Base-by-base conservation (phyloP, 2,329 filamentous ascomycete genomes). In the Podosphaera leucotricha region DNA sequence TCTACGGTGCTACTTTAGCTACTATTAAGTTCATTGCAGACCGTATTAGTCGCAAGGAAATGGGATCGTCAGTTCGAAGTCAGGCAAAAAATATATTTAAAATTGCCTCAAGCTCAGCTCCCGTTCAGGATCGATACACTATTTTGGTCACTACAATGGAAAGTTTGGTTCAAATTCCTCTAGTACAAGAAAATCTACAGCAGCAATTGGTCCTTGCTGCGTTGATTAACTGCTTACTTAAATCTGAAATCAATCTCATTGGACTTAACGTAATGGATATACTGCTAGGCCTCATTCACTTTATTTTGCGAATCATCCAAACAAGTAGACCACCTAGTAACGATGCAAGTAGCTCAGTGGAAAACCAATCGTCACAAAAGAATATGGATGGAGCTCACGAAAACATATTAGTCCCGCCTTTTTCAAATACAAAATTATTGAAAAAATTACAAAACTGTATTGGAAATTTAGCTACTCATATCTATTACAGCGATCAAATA, bases 251-350 rank as follows among this genome's bases (percentile, higher is more conserved):
- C 56, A 95, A 94, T 60, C 69, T 95, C 56, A 94, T 98, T 48
- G 90, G 90, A 1, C 66, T 98, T 39, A 94, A 86, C 57, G 80
- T 95, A 43, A 95, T 95, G 77, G 90, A 98, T 58, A 77, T 95
- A 16, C 66, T 95, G 22, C 67, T 92, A 13, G 80, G 84, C 1
- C 67, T 98, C 13, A 73, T 94, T 49, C 78, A 83, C 50, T 84
- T 92, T 56, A 80, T 87, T 57, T 73, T 84, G 52, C 71, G 76
- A 53, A 65, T 92, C 7, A 68, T 93, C 13, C 80, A 83, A 54
- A 67, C 83, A 22, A 63, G 63, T 38, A 63, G 64, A 38, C 47
- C 43, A 43, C 47, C 49, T n/a, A 50, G 46, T 39, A 53, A 53
- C 52, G 61, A 61, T 44, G 59, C 56, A 46, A 54, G 57, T 39